Evolutionary conservation across 1,284 basidiomycete genomes (phyloP), one percentile per base, ranked within the genome.

Genomic region (Pseudozyma sp.): DNA sequence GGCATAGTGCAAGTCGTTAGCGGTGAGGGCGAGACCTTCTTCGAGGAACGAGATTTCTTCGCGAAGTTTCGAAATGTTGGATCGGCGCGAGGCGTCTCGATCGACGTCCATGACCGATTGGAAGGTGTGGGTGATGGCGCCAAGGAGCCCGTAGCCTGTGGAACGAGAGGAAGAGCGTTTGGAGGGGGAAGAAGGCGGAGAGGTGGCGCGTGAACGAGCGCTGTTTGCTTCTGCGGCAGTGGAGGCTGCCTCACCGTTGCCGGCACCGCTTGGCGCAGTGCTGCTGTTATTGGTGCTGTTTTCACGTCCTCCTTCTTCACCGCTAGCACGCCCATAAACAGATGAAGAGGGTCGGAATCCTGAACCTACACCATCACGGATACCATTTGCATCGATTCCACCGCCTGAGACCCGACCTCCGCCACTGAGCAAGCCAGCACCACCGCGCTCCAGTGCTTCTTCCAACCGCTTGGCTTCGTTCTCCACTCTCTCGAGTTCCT

Each of bases 51-150:
- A 92, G 71, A 99, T 97, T 34, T 90, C 91, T 86, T 99, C 97
- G 79, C 93, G 89, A 2, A 95, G 94, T 87, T 96, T 97, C 71
- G 92, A 92, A 74, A 99, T 98, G 63, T 91, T 91, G 80, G 92
- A 97, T 65, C 96, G 89, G 69, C 97, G 89, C 5, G 96, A 95
- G 14, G 92, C 93, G 86, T 98, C 97, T 0, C 97, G 95, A 86
- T 99, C 97, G 8, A 93, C 93, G 80, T 99, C 97, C 92, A 99
- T 97, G 90, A 99, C 95, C 11, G 94, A 94, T 80, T 96, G 94
- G 66, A 99, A 86, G 21, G 94, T 95, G 86, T 97, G 95, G 80
- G 92, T 95, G 58, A 99, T 87, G 8, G 97, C 96, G 80, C 91
- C 95, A 45, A 99, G 84, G 31, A 99, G 87, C 7, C 95, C 95